phyloP scores from a whole-genome alignment of 768 basidiomycete species.

The Russula dissimulans region DNA sequence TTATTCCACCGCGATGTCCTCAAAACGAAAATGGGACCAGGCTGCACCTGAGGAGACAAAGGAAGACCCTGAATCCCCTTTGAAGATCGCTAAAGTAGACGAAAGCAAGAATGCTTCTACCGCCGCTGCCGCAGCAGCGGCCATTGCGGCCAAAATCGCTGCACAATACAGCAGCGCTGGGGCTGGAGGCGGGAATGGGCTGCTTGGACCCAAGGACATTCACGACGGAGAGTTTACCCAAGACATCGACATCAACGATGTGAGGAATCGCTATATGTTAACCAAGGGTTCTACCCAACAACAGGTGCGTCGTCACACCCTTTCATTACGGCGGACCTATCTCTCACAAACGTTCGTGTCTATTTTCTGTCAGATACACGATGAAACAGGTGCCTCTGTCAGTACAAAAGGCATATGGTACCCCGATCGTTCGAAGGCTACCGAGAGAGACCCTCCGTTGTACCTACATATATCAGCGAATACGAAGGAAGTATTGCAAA shows the following conservation, averaged over 20 bases:
- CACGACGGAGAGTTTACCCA: slow-evolving; percentile 77
- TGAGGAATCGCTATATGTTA: slow-evolving; percentile 88
- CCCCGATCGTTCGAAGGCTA: slow-evolving; percentile 84
- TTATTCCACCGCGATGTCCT: slow-evolving; percentile 37
- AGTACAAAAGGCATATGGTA: slow-evolving; percentile 95
- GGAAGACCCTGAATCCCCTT: slow-evolving; percentile 34
- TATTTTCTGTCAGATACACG: slow-evolving; percentile 57
- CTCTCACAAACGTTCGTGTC: neutral
- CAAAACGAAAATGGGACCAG: slow-evolving; percentile 78
- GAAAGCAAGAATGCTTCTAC: slow-evolving; percentile 55
- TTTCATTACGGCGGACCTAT: neutral
- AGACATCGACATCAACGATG: slow-evolving; percentile 96
- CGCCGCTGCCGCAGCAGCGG: slow-evolving; percentile 70
- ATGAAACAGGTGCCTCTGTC: slow-evolving; percentile 87
- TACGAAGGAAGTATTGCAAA: slow-evolving; percentile 53
- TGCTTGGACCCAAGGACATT: slow-evolving; percentile 46
- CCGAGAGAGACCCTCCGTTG: slow-evolving; percentile 85
- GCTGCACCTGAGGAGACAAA: slow-evolving; percentile 38
- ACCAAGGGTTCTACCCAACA: slow-evolving; percentile 90
- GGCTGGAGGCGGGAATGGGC: slow-evolving; percentile 30
- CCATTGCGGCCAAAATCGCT: slow-evolving; percentile 92
- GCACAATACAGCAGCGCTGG: slow-evolving; percentile 59
- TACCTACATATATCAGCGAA: slow-evolving; percentile 89
- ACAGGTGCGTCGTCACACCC: slow-evolving; percentile 46
- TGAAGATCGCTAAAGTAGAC: slow-evolving; percentile 39